Evolutionary conservation across 1,139 yeast genomes (phyloP).

Genomic region (Lodderomyces elongisporus): DNA sequence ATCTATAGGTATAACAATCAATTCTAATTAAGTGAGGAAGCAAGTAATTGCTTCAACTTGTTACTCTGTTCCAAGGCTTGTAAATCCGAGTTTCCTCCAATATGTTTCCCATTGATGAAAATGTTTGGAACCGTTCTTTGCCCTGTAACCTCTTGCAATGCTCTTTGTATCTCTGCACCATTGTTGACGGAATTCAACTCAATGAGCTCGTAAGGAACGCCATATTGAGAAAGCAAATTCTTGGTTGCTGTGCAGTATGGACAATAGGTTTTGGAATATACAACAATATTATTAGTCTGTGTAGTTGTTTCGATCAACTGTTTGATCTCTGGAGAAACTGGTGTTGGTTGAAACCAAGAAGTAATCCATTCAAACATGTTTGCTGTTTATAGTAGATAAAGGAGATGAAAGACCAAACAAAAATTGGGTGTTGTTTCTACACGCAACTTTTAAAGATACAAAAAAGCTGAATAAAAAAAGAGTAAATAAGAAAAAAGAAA

Average conservation of each 20-base stretch:
- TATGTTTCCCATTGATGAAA: conserved; percentile 75
- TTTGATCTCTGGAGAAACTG: conserved; percentile 16
- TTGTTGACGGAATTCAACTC: conserved; percentile 20
- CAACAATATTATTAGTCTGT: conserved; percentile 17
- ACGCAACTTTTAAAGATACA: too few species aligned
- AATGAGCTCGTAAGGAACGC: conserved; percentile 15
- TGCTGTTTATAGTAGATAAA: too few species aligned
- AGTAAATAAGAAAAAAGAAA: too few species aligned
- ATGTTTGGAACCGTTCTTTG: conserved; percentile 87
- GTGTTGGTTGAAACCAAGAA: conserved; percentile 7
- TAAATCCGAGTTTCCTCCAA: conserved; percentile 85
- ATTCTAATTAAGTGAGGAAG: background rate
- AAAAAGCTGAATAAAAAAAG: too few species aligned
- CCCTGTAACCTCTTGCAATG: conserved; percentile 64
- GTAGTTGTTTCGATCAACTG: conserved; percentile 18
- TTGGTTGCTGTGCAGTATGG: conserved; percentile 26
- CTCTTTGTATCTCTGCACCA: conserved; percentile 53
- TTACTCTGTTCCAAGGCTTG: conserved; percentile 43
- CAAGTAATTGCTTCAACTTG: conserved; percentile 13
- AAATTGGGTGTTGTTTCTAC: too few species aligned
- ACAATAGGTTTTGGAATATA: conserved; percentile 21
- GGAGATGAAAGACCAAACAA: too few species aligned
- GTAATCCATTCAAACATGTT: conserved; percentile 5
- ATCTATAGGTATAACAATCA: background rate
- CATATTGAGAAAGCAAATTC: conserved; percentile 14